phyloP scores from a whole-genome alignment of 176 grass and related monocot species.

The Panicum miliaceum region DNA sequence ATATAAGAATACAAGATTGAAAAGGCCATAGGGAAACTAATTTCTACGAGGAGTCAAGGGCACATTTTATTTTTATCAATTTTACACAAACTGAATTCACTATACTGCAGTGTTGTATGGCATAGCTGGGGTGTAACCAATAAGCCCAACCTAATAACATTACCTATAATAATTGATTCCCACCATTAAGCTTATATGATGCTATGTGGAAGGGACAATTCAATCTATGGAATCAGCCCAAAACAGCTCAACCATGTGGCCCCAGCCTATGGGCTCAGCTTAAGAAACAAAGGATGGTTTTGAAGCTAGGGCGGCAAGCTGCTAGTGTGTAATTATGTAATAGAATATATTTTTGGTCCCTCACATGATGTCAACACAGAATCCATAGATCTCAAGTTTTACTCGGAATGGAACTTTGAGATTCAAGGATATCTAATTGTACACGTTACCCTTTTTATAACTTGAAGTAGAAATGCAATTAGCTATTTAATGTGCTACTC shows the following conservation, averaged over 20 bases:
- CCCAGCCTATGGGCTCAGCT: background rate
- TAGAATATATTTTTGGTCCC: background rate
- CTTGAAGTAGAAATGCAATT: background rate
- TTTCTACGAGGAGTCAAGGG: constrained; percentile 2
- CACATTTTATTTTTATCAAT: background rate
- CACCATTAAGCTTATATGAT: background rate
- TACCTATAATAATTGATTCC: background rate
- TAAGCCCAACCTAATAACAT: background rate
- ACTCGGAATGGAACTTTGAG: background rate
- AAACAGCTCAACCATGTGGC: background rate
- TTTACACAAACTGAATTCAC: background rate
- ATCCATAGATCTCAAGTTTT: background rate
- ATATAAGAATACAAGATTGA: background rate
- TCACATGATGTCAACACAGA: background rate
- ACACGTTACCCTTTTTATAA: background rate
- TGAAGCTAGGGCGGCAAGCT: background rate
- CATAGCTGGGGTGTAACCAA: background rate
- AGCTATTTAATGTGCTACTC: constrained; percentile 1
- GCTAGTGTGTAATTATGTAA: background rate
- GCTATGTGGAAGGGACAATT: background rate
- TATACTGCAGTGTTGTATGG: background rate
- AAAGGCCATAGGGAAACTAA: background rate
- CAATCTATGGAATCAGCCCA: background rate
- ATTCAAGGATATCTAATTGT: background rate
- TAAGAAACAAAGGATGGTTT: background rate